Evolutionary conservation across 352 stramenopile species (phyloP), one percentile per base, ranked within the genome.

Genomic region (Pythium folliculosum): DNA sequence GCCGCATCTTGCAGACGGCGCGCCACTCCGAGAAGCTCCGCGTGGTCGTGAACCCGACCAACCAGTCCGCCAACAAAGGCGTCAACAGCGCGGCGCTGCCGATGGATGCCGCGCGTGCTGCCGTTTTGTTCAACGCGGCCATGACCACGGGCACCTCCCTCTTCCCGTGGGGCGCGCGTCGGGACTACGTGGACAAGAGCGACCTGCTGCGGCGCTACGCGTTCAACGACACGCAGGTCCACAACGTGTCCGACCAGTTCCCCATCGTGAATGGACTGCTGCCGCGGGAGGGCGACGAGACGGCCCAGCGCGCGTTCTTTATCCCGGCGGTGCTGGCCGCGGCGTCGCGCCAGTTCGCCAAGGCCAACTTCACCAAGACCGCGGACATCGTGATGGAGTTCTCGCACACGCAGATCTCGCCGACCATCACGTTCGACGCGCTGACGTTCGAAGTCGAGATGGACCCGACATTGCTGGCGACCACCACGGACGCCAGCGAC

Each of bases 361-460:
- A 25, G 14, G 22, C 47, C 7, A 53, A 53, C 23, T 5, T 5
- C 3, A 53, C 47, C 8, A 32, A 21, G 16, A 53, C 47, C 3
- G 32, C 47, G 23, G 13, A 16, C 12, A 40, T 44, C 27, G 25
- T 0, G 9, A 22, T 69, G 17, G 23, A 47, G 30, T 65, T 70
- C 35, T 65, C 64, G 10, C 56, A 49, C 30, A 22, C 45, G 1
- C 19, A 49, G 2, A 62, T 70, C 19, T 51, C 64, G 7, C 56
- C 49, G 8, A 16, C 22, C n/a, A 65, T 70, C 49, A 16, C 21
- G 3, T 70, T 70, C 50, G 56, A 70, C 17, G 47, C 56, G 2
- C 25, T 70, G 19, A 70, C 63, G 27, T 35, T 70, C 23, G 55
- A 70, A 6, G 17, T 65, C 13, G 55, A 45, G 3, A 27, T 65